Evolutionary conservation across 1,284 basidiomycete species (phyloP).

Genomic region (Thecaphora frezii): DNA sequence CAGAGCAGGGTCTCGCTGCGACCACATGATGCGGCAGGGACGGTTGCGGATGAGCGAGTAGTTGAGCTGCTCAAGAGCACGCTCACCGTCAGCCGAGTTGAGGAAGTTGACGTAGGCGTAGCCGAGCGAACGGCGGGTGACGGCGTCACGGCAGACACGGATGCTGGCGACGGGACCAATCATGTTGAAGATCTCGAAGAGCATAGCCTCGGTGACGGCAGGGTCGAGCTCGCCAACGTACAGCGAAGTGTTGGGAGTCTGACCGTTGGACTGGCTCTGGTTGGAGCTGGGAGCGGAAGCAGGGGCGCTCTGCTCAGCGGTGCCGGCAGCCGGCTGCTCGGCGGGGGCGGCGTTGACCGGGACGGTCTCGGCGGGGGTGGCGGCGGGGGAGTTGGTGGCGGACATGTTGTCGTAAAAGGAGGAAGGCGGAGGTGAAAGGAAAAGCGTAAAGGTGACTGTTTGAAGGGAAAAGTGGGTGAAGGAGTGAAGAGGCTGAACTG

Average conservation of each 20-base stretch:
- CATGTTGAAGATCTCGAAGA: slow-evolving; percentile 99
- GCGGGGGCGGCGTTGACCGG: slow-evolving; percentile 28
- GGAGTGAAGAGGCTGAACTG: neutral
- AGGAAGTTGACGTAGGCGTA: slow-evolving; percentile 99
- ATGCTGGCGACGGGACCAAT: slow-evolving; percentile 98
- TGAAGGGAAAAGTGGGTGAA: slow-evolving; percentile 13
- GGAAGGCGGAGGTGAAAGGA: neutral
- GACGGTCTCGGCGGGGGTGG: slow-evolving; percentile 37
- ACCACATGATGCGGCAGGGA: slow-evolving; percentile 99
- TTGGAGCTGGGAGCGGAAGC: slow-evolving; percentile 10
- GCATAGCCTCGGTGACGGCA: slow-evolving; percentile 97
- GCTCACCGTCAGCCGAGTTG: slow-evolving; percentile 95
- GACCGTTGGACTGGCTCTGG: slow-evolving; percentile 8
- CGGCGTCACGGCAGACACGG: slow-evolving; percentile 98
- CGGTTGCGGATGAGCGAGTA: slow-evolving; percentile 98
- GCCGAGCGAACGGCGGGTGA: slow-evolving; percentile 97
- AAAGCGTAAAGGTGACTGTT: slow-evolving; percentile 1
- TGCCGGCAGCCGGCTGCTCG: slow-evolving; percentile 54
- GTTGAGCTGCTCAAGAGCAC: slow-evolving; percentile 98
- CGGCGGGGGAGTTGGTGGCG: slow-evolving; percentile 40
- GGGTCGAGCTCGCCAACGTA: slow-evolving; percentile 99
- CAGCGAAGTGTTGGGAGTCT: slow-evolving; percentile 69
- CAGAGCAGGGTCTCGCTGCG: slow-evolving; percentile 97
- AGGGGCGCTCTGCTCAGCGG: slow-evolving; percentile 12
- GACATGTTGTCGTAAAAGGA: slow-evolving; percentile 34